Evolutionary conservation across 2,329 filamentous ascomycete species (phyloP), one percentile per base, ranked within the genome.

Genomic region (Rasamsonia emersonii): DNA sequence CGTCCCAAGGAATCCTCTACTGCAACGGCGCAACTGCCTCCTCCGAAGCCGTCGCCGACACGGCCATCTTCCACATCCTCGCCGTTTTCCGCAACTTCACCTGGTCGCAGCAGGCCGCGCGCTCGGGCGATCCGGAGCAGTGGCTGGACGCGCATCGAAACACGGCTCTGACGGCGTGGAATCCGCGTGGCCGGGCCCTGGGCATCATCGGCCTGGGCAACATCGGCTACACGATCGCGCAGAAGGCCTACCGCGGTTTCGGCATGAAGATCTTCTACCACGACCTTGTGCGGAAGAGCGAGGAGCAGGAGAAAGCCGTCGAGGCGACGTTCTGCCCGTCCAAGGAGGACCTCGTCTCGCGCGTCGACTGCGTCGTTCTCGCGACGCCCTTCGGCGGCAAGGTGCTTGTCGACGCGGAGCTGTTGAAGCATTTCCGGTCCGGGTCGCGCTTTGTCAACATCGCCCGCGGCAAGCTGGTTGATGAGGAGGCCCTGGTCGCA

Each of bases 261-360:
- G 68, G 67, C 0, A 75, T 76, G 71, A 50, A 62, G 5, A 64
- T 75, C 4, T 51, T 65, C 18, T 75, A 75, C 32, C 61, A 68
- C 24, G 70, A 76, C 18, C 49, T 68, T n/a, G 44, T 56, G 9
- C 47, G 61, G n/a, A 50, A 62, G 23, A 40, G 46, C 5, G 30
- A 39, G 3, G 50, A 55, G 4, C 36, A 61, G 8, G 64, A 69
- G 39, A 32, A 43, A 10, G 40, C 42, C 1, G 32, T 67, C 0
- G 51, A 50, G 1, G 65, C 62, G 3, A 53, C 32, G 11, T 69
- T 51, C 42, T 63, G 59, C 34, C 46, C 42, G 15, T 51, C 46
- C 1, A 37, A 69, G 18, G 60, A 64, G 9, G 59, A 62, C 9
- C 45, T 70, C 42, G 37, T 70, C 11, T 39, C 36, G 2, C 43